Percentiles rank a stretch among this genome's conserved stretches.
These are phyloP conservation scores for Asterella californica DNA, from an alignment of 225 moss, liverwort and hornwort species.

Conservation along the genomic window DNA sequence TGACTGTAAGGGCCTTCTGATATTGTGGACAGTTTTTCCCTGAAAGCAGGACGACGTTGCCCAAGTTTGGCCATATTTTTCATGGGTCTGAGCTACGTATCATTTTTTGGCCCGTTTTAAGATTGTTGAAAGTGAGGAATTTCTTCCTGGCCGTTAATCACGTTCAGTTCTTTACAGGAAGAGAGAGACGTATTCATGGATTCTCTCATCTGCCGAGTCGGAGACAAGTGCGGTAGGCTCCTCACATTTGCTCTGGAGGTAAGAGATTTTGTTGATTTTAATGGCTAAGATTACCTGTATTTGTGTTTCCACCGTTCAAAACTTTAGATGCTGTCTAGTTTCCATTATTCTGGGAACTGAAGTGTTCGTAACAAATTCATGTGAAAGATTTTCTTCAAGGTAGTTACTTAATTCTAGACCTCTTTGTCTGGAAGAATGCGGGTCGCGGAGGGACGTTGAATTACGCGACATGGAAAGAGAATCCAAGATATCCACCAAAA, in stretches of 20 bases:
- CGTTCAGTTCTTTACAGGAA: slow-evolving; percentile 40
- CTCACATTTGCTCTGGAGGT: slow-evolving; percentile 83
- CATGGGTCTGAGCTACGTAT: too few species aligned
- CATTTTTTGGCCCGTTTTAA: background rate
- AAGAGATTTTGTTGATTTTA: background rate
- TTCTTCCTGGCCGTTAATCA: background rate
- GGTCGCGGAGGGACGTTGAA: slow-evolving; percentile 73
- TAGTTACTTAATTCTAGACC: background rate
- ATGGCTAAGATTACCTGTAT: background rate
- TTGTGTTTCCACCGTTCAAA: background rate
- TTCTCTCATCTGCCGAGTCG: slow-evolving; percentile 80
- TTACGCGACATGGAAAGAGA: slow-evolving; percentile 49
- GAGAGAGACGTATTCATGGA: slow-evolving; percentile 65
- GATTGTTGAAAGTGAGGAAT: background rate
- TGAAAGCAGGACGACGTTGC: too few species aligned
- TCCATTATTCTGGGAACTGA: background rate
- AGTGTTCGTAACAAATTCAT: background rate
- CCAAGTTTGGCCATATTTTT: too few species aligned
- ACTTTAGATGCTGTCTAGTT: background rate
- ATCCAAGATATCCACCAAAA: slow-evolving; percentile 31
- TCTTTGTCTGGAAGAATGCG: slow-evolving; percentile 38
- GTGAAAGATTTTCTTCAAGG: background rate
- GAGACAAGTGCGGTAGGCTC: slow-evolving; percentile 65
- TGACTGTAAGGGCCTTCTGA: too few species aligned
- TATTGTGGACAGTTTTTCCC: too few species aligned